Evolutionary conservation across 768 basidiomycete genomes (phyloP).

Genomic region (Lactifluus pinguis): DNA sequence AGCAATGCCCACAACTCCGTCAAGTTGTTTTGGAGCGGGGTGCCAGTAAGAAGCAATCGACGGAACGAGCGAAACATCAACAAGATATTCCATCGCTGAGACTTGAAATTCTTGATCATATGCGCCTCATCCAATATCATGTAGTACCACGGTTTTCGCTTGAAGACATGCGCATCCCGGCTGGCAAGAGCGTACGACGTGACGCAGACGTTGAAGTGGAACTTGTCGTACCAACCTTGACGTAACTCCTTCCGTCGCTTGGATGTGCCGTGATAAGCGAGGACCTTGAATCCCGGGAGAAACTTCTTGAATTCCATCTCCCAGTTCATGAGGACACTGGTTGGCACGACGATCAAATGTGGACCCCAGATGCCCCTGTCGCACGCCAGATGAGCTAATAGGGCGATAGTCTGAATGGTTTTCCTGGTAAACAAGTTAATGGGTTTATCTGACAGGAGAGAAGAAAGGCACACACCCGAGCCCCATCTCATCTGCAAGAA

Average conservation of each 20-base stretch:
- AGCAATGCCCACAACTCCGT: constrained; percentile 93
- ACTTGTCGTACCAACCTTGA: constrained; percentile 83
- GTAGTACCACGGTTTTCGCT: constrained; percentile 90
- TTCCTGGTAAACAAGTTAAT: constrained; percentile 41
- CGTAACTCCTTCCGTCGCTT: constrained; percentile 86
- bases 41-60: constrained; percentile 87
- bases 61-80: constrained; percentile 82
- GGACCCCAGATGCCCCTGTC: constrained; percentile 89
- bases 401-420: constrained; percentile 93
- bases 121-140: constrained; percentile 96
- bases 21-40: constrained; percentile 93
- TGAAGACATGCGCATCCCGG: constrained; percentile 84
- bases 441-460: neutral
- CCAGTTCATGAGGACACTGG: constrained; percentile 93
- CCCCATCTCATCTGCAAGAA: constrained; percentile 92
- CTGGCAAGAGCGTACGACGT: constrained; percentile 92
- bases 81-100: constrained; percentile 87
- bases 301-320: constrained; percentile 97
- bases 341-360: constrained; percentile 87
- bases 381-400: constrained; percentile 87
- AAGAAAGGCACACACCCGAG: constrained; percentile 53
- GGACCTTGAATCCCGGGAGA: constrained; percentile 74
- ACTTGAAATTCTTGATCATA: constrained; percentile 96
- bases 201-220: constrained; percentile 89
- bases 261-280: constrained; percentile 85